Percentiles rank a stretch among this genome's conserved stretches.
phyloP scores from a whole-genome alignment of 2,329 filamentous ascomycete genomes.

The Calonectria multiphialidica region DNA sequence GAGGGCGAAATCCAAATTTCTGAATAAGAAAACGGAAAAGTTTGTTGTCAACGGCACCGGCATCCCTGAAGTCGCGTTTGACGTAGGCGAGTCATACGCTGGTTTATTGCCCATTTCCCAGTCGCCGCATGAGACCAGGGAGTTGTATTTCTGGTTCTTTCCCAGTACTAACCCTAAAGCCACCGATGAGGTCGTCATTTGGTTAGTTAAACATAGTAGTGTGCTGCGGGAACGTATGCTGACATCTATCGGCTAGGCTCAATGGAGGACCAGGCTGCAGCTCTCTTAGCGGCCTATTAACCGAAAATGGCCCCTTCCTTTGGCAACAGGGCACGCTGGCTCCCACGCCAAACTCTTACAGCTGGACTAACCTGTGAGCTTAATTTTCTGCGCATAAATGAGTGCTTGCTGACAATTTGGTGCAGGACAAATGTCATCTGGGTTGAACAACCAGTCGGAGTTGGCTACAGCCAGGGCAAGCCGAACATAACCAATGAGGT shows the following conservation, averaged over 20 bases:
- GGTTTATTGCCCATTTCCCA: slow-evolving; percentile 70
- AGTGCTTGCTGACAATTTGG: accelerated
- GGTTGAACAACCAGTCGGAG: slow-evolving; percentile 76
- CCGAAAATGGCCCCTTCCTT: slow-evolving; percentile 81
- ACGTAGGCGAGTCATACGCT: slow-evolving; percentile 76
- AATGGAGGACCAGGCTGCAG: slow-evolving; percentile 43
- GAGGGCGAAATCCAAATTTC: slow-evolving; percentile 33
- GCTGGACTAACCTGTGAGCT: slow-evolving; percentile 74
- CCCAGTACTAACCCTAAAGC: slow-evolving; percentile 64
- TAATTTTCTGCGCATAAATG: accelerated
- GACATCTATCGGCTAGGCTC: slow-evolving; percentile 70
- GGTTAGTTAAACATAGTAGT: slow-evolving; percentile 43
- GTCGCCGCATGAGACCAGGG: slow-evolving; percentile 58
- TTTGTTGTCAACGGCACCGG: slow-evolving; percentile 73
- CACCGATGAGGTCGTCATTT: slow-evolving; percentile 72
- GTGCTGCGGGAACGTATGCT: background rate
- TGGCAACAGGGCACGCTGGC: slow-evolving; percentile 78
- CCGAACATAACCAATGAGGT: slow-evolving; percentile 74
- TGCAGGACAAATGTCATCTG: slow-evolving; percentile 77
- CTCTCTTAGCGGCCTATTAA: slow-evolving; percentile 61
- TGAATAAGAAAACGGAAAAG: slow-evolving; percentile 43
- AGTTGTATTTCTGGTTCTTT: slow-evolving; percentile 78
- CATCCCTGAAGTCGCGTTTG: slow-evolving; percentile 78
- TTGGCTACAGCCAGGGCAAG: slow-evolving; percentile 76
- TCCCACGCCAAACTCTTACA: slow-evolving; percentile 75